Conservation (phyloP, 2,329 filamentous ascomycete genomes). For the Calonectria montana region DNA sequence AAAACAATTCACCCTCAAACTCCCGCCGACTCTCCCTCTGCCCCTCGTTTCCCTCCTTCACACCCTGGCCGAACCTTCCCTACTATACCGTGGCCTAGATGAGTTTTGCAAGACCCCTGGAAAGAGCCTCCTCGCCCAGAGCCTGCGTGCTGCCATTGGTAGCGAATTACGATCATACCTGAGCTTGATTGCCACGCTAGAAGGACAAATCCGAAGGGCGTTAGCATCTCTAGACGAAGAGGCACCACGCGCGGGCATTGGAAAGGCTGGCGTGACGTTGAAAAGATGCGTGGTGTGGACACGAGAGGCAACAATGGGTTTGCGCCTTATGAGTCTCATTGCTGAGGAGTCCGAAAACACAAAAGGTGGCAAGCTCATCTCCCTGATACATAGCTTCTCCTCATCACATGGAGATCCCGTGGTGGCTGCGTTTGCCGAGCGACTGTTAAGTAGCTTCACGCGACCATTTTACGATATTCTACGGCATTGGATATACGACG, state of each 20-base stretch:
- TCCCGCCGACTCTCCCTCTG: constrained; percentile 83
- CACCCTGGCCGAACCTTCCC: constrained; percentile 88
- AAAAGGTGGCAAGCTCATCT: constrained; percentile 92
- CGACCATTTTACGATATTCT: constrained; percentile 97
- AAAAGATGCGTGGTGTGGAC: constrained; percentile 98
- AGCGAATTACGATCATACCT: constrained; percentile 90
- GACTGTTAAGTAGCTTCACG: constrained; percentile 86
- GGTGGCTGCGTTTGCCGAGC: constrained; percentile 91
- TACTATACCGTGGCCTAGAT: constrained; percentile 87
- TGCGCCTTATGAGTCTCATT: constrained; percentile 93
- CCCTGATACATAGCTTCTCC: constrained; percentile 92
- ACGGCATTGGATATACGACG: constrained; percentile 97
- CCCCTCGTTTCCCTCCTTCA: constrained; percentile 90
- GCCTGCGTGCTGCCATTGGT: constrained; percentile 86
- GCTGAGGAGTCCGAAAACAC: constrained; percentile 87
- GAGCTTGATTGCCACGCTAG: constrained; percentile 88
- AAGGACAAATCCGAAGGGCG: constrained; percentile 89
- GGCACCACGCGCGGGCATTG: constrained; percentile 76
- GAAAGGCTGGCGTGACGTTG: constrained; percentile 90
- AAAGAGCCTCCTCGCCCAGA: constrained; percentile 90
- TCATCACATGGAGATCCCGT: constrained; percentile 95
- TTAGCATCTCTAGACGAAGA: constrained; percentile 78
- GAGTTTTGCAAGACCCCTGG: constrained; percentile 85
- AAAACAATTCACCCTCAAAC: constrained; percentile 74
- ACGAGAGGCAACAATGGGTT: constrained; percentile 93